Evolutionary conservation across 148 eudicot genomes (phyloP), one percentile per base, ranked within the genome.

Genomic region (Agrostemma githago): DNA sequence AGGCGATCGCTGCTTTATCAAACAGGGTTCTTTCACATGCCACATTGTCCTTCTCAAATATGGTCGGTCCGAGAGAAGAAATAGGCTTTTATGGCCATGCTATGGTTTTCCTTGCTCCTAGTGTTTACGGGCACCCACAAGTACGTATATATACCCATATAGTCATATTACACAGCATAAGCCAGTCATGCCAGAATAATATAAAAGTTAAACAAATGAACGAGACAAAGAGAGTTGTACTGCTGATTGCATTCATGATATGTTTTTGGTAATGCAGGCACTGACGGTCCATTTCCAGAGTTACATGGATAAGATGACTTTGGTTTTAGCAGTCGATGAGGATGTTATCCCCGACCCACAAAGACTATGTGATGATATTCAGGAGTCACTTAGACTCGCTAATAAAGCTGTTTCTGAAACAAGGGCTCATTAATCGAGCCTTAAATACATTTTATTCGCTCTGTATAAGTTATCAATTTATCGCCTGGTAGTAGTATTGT

Each of bases 41-140:
- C 12, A 88, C 97, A n/a, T 40, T 89, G 70, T 44, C 74, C 43
- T 82, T 91, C 76, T 87, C 92, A 5, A 91, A 89, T 75, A 82
- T 91, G 60, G 84, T 84, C 26, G 97, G 97, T 10, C 94, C 97
- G 2, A 62, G 14, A 37, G 92, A 89, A 66, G 94, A 89, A 63
- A 80, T 92, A 39, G 76, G 72, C 62, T 88, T 92, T 20, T 86
- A 66, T 74, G 94, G 90, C 5, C 87, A 89, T 83, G 85, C 84
- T 41, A 21, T 88, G 21, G 59, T 78, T 41, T 89, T 77, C 74
- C 48, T 92, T 70, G 97, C 97, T 76, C 90, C 97, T 9, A 80
- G 85, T 58, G 82, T 75, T 60, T 85, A 72, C 17, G 97, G 94
- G 5, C 84, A 76, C 20, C 86, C 94, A 69, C 84, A 81, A 4